Base-by-base conservation (phyloP, 1,284 basidiomycete genomes). In the Phaffia rhodozyma region DNA sequence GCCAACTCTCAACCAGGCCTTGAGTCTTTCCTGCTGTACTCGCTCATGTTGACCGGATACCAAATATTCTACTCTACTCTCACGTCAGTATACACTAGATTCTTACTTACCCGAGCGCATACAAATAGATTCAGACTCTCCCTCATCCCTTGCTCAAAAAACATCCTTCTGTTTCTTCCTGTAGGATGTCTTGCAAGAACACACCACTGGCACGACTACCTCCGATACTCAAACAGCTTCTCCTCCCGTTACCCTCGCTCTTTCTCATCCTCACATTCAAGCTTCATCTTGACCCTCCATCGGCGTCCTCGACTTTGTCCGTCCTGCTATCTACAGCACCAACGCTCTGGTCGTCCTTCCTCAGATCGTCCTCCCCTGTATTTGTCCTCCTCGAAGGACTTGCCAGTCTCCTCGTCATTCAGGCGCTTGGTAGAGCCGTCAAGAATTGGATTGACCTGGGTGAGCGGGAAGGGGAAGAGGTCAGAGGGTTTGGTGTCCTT, bases 381-480 rank as follows among this genome's bases (percentile, higher is more conserved):
- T 77, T 77, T 66, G 75, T 74, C 4, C 66, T 77, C 7, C 66
- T 75, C 55, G 76, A 77, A 66, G 76, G 75, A 1, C 61, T 69
- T 32, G 63, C 67, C 57, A 74, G 74, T 0, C 62, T 76, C 30
- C 67, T 76, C 59, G 75, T 75, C 27, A 70, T 76, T 57, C 76
- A 77, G 67, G 71, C 75, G 5, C 70, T 71, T 9, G 76, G 76
- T 0, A 67, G 74, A 38, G 72, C 72, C 7, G 75, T 74, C 5
- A 77, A 76, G 65, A 74, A 72, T 25, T 77, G 75, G 73, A 74
- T 76, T 23, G 75, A 77, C 49, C 73, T 75, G 43, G 75, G 75
- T 56, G 74, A 75, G 58, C 71, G 71, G 59, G 72, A 73, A 55
- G 67, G 67, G 18, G 72, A 73, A 55, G 75, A 75, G 9, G 60